Evolutionary conservation across 331 rosid genomes (phyloP).

Genomic region (Acacia pycnantha): DNA sequence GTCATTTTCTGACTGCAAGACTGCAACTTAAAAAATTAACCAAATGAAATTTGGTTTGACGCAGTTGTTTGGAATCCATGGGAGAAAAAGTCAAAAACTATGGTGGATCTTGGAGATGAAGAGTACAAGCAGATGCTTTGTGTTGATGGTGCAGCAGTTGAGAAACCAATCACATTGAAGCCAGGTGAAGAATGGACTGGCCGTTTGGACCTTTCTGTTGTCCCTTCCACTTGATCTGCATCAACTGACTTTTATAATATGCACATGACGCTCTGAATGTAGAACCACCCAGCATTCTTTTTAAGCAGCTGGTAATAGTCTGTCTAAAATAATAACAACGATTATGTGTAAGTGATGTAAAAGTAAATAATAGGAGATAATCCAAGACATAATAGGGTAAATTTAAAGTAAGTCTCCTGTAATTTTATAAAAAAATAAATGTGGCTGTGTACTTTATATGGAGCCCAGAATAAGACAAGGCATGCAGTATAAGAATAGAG

Average conservation of each 20-base stretch:
- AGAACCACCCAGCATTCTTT: constrained; percentile 30
- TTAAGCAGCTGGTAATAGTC: constrained; percentile 13
- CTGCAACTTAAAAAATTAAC: constrained; percentile 1
- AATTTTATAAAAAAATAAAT: neutral
- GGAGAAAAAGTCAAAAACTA: constrained; percentile 70
- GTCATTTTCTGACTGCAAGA: neutral
- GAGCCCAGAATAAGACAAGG: neutral
- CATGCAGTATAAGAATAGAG: neutral
- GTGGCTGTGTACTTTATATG: neutral
- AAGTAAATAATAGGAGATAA: constrained; percentile 16
- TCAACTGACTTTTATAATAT: neutral
- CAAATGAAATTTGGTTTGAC: neutral
- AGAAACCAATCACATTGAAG: constrained; percentile 68
- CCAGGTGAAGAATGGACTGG: constrained; percentile 96
- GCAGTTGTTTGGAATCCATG: constrained; percentile 98
- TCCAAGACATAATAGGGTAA: neutral
- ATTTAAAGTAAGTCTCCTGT: neutral
- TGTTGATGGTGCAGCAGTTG: constrained; percentile 84
- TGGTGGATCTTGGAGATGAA: constrained; percentile 79
- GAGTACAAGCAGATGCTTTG: constrained; percentile 90
- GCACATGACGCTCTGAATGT: constrained; percentile 21
- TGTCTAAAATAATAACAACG: neutral
- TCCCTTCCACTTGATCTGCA: constrained; percentile 50
- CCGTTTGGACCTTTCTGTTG: constrained; percentile 63
- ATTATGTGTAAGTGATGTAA: neutral